Evolutionary conservation across 116 monocot species (phyloP).

Genomic region (Phalaenopsis hybrid): DNA sequence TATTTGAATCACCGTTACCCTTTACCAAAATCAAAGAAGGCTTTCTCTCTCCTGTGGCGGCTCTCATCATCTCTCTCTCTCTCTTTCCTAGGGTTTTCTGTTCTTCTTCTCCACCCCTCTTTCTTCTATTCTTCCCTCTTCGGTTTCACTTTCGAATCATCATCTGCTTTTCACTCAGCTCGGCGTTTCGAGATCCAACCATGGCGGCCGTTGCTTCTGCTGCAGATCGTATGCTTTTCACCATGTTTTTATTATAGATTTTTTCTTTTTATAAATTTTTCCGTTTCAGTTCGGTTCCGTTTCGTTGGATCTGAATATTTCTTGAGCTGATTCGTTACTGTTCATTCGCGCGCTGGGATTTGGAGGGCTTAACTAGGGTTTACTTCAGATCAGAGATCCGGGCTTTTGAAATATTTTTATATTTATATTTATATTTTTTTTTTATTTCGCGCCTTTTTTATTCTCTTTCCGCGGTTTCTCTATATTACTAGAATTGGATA

Average conservation of each 20-base stretch:
- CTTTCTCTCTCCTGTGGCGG: slow-evolving; percentile 23
- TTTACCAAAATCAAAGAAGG: slow-evolving; percentile 11
- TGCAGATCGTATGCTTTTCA: slow-evolving; percentile 39
- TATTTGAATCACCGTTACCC: slow-evolving; percentile 48
- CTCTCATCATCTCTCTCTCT: not conserved
- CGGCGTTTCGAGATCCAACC: slow-evolving; percentile 6
- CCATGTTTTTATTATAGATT: not conserved
- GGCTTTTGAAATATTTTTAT: not conserved
- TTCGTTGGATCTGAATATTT: not conserved
- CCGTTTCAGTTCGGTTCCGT: not conserved
- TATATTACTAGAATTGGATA: not conserved
- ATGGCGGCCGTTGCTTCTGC: slow-evolving; percentile 58
- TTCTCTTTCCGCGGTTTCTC: no score
- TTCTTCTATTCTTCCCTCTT: not conserved
- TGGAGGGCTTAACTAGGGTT: not conserved
- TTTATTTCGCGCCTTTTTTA: not conserved
- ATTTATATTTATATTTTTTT: not conserved
- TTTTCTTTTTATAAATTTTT: not conserved
- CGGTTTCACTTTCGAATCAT: slow-evolving; percentile 8
- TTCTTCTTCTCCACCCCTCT: not conserved
- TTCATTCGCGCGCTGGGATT: not conserved
- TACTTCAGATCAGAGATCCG: slow-evolving; percentile 2
- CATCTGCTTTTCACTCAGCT: not conserved
- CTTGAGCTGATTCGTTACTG: not conserved
- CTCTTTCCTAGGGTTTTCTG: no score